Conservation (phyloP, 306 rosid species). For the Prunus mongolica region DNA sequence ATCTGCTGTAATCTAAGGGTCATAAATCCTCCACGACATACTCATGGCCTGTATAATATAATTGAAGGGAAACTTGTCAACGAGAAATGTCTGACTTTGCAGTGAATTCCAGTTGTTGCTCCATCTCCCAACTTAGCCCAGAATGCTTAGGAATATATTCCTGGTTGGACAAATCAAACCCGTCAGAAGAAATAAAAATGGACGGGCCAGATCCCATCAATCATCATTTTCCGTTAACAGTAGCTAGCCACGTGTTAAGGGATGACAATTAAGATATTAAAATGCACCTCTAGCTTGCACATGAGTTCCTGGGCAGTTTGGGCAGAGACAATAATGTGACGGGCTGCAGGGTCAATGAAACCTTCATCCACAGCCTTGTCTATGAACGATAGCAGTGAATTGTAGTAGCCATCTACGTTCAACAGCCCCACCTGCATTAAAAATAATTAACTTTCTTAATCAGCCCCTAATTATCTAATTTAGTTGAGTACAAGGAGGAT, state of each 20-base stretch:
- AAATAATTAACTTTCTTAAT: neutral
- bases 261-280: too few relatives aligned
- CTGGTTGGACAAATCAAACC: slow-evolving; percentile 35
- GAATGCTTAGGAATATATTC: slow-evolving; percentile 62
- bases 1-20: slow-evolving; percentile 31
- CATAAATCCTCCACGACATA: slow-evolving; percentile 15
- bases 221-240: too few relatives aligned
- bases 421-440: slow-evolving; percentile 76
- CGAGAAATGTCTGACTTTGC: slow-evolving; percentile 76
- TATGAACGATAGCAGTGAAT: slow-evolving; percentile 77
- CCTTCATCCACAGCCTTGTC: slow-evolving; percentile 98
- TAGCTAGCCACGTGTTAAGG: too few relatives aligned
- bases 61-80: slow-evolving; percentile 29
- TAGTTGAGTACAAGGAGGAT: neutral
- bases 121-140: slow-evolving; percentile 86
- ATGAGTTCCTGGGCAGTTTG: slow-evolving; percentile 88
- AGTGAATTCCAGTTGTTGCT: slow-evolving; percentile 67
- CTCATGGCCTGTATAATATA: neutral
- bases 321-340: slow-evolving; percentile 96
- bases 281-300: slow-evolving; percentile 80
- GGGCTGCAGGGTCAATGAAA: slow-evolving; percentile 88
- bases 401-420: slow-evolving; percentile 94
- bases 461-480: neutral
- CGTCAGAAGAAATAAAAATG: neutral
- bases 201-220: slow-evolving; percentile 30